Evolutionary conservation across 768 basidiomycete species (phyloP).

Genomic region (Termitomyces sp.): DNA sequence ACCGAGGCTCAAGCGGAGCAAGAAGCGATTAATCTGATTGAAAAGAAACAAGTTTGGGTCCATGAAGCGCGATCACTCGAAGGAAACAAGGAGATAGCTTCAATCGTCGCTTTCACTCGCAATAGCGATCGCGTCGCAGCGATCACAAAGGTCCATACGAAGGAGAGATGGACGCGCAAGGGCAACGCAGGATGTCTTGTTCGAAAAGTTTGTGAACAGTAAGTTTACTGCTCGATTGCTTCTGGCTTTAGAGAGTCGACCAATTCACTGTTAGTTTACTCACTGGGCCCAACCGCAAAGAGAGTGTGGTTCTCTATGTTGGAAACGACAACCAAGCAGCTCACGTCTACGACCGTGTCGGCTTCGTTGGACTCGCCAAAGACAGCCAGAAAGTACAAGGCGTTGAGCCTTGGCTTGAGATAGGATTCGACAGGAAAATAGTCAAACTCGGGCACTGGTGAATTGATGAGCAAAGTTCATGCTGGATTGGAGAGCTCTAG

Average conservation of each 20-base stretch:
- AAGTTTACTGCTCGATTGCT: conserved; percentile 17
- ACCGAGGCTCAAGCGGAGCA: conserved; percentile 30
- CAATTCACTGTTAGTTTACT: conserved; percentile 23
- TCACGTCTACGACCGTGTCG: conserved; percentile 58
- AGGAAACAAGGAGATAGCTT: conserved; percentile 39
- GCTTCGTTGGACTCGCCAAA: conserved; percentile 51
- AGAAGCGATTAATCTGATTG: conserved; percentile 50
- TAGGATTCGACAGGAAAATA: conserved; percentile 47
- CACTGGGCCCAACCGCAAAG: conserved; percentile 24
- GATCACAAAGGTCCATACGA: conserved; percentile 71
- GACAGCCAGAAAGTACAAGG: conserved; percentile 30
- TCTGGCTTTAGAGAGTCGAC: not conserved
- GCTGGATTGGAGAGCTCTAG: not conserved
- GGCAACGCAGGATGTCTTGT: conserved; percentile 63
- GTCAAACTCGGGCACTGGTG: conserved; percentile 68
- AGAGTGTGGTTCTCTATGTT: conserved; percentile 60
- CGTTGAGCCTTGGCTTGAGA: conserved; percentile 50
- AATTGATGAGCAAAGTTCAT: conserved; percentile 5
- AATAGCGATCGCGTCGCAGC: conserved; percentile 51
- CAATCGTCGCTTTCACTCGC: conserved; percentile 64
- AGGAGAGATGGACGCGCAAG: conserved; percentile 40
- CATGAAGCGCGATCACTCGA: conserved; percentile 35
- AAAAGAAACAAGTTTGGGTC: conserved; percentile 51
- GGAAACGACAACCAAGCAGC: conserved; percentile 51
- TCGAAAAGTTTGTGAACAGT: conserved; percentile 51